Evolutionary conservation across 495 filamentous ascomycete genomes (phyloP).

Genomic region (Penicillium desertorum): DNA sequence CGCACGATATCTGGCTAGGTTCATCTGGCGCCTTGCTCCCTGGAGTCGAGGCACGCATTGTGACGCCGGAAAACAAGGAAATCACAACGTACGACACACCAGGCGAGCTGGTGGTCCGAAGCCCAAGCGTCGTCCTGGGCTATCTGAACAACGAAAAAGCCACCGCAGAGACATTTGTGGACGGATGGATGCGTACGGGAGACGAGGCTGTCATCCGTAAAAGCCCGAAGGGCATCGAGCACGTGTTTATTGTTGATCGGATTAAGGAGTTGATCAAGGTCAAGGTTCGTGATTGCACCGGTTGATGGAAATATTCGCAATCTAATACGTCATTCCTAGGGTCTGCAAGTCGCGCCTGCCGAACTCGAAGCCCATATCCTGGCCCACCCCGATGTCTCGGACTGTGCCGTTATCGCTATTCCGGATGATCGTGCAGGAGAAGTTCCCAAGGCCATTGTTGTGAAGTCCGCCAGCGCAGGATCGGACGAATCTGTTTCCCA

Average conservation of each 20-base stretch:
- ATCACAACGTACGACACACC: slow-evolving; percentile 73
- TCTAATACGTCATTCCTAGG: slow-evolving; percentile 46
- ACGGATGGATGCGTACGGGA: slow-evolving; percentile 82
- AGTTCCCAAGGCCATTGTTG: slow-evolving; percentile 83
- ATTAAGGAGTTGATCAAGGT: slow-evolving; percentile 95
- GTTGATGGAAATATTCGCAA: not conserved
- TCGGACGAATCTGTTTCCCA: slow-evolving; percentile 60
- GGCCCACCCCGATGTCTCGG: slow-evolving; percentile 74
- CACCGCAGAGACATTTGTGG: slow-evolving; percentile 73
- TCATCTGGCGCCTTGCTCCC: slow-evolving; percentile 73
- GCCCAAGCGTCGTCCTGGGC: slow-evolving; percentile 74
- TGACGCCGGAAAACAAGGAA: slow-evolving; percentile 72
- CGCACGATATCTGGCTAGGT: slow-evolving; percentile 68
- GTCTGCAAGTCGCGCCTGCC: slow-evolving; percentile 86
- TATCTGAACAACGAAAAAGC: slow-evolving; percentile 86
- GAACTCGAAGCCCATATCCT: slow-evolving; percentile 89
- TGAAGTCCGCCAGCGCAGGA: slow-evolving; percentile 62
- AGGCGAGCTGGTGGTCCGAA: slow-evolving; percentile 76
- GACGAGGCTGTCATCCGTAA: slow-evolving; percentile 75
- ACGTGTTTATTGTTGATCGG: slow-evolving; percentile 80
- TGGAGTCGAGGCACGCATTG: slow-evolving; percentile 63
- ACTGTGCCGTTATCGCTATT: slow-evolving; percentile 81
- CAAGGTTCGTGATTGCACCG: slow-evolving; percentile 56
- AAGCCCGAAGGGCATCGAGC: slow-evolving; percentile 65
- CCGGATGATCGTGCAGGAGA: slow-evolving; percentile 76